Percentiles rank a stretch among this genome's conserved stretches.
Conservation (phyloP, 2,329 filamentous ascomycete species). For the Aspergillus flavus region DNA sequence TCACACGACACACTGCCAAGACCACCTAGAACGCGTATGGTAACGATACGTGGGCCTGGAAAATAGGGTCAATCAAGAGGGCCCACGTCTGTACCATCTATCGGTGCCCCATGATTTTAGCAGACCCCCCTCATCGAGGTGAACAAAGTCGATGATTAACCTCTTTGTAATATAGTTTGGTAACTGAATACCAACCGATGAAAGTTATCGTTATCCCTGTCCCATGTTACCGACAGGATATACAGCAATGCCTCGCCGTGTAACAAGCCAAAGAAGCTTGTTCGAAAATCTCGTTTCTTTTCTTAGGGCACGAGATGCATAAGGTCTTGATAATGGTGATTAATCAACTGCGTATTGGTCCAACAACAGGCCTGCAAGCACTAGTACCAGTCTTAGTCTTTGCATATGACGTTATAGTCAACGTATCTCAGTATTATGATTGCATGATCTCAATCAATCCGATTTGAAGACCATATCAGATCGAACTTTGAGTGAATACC, state of each 20-base stretch:
- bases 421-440: not conserved
- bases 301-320: not conserved
- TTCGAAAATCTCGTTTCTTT: not conserved
- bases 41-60: not conserved
- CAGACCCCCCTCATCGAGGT: not conserved
- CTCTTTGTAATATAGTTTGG: not conserved
- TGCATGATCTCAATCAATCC: not conserved
- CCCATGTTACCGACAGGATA: not conserved
- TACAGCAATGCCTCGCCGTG: not conserved
- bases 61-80: not conserved
- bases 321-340: not conserved
- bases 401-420: not conserved
- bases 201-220: not conserved
- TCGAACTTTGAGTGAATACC: not conserved
- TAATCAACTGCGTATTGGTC: not conserved
- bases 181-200: not conserved
- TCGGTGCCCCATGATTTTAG: not conserved
- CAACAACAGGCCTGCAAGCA: not conserved
- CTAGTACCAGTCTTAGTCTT: not conserved
- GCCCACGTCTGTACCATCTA: not conserved
- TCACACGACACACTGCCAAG: conserved; percentile 20
- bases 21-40: not conserved
- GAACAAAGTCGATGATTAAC: not conserved
- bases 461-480: conserved; percentile 4
- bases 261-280: conserved; percentile 1